Base-by-base conservation (phyloP, 345 rosid species). In the Salix viminalis region DNA sequence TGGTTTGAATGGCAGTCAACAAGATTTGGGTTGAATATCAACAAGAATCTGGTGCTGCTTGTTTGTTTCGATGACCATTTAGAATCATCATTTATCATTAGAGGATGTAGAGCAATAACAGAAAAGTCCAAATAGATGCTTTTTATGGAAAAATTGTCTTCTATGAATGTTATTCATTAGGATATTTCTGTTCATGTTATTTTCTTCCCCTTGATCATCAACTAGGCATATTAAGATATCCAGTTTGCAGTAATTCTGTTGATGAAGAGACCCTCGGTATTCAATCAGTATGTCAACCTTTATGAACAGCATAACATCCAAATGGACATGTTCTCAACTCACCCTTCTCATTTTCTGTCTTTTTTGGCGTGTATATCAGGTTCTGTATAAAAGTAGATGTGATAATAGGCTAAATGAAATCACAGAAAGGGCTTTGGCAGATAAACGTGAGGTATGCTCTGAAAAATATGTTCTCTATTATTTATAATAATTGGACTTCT, bases 321-420 rank as follows among this genome's bases (percentile, higher is more conserved):
- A 19, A 28, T 44, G n/a, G 12, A 15, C 16, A 24, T 5, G 44
- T 75, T 30, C 4, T 10, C 42, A 23, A 28, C 30, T 52, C 42
- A 24, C n/a, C 1, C 26, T 70, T 67, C 56, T 70, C 44, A 34
- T 72, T 56, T 41, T 65, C 46, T 41, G 54, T 16, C 16, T 65
- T 39, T 34, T 44, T 69, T 48, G 30, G 34, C 68, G 18, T 21
- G 12, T 65, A 13, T 65, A 54, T 75, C 84, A 93, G 98, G 94
- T 96, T 83, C 80, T 96, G 36, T 93, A 90, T 82, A 96, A 88
- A 85, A 96, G 97, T 84, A 91, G 99, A 86, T 96, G 99, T 78
- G 99, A 93, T 80, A 96, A 91, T 84, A 90, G 91, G 82, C 84
- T 93, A 76, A 93, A 96, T 87, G 99, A 96, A 83, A 96, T 96